A percentile compares a stretch with the other conserved stretches of the same genome.
phyloP scores from a whole-genome alignment of 2,329 filamentous ascomycete genomes.

The Aspergillus fructus region DNA sequence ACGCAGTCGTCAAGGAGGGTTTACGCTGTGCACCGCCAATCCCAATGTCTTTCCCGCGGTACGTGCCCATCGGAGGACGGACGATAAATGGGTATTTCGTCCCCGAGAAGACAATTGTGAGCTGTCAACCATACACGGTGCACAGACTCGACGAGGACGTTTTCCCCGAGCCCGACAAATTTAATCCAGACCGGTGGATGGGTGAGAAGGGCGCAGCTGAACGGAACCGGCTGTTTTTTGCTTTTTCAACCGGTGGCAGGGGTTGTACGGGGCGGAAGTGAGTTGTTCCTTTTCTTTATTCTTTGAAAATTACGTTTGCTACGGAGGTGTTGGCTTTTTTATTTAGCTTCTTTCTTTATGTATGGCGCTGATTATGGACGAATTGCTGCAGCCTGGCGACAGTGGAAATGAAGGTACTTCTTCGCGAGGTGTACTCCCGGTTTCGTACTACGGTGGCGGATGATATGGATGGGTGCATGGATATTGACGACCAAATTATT shows the following conservation, averaged over 20 bases:
- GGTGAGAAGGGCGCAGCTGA: conserved; percentile 31
- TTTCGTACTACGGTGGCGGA: conserved; percentile 54
- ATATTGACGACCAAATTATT: conserved; percentile 66
- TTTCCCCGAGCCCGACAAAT: conserved; percentile 31
- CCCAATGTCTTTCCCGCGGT: conserved; percentile 53
- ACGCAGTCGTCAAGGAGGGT: conserved; percentile 63
- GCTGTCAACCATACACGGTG: conserved; percentile 40
- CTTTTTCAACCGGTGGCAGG: conserved; percentile 65
- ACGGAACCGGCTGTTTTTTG: conserved; percentile 60
- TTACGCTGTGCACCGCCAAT: conserved; percentile 58
- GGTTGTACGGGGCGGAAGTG: conserved; percentile 60
- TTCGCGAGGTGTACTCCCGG: conserved; percentile 61
- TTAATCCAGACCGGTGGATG: conserved; percentile 36
- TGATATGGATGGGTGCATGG: conserved; percentile 60
- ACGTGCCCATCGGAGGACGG: conserved; percentile 39
- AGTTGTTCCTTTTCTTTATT: conserved; percentile 32
- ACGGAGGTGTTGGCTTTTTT: no score
- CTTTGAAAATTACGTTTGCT: no score
- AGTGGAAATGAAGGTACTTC: conserved; percentile 66
- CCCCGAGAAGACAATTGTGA: conserved; percentile 38
- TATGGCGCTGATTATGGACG: conserved; percentile 4
- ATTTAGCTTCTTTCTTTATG: neutral
- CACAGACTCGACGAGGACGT: conserved; percentile 30
- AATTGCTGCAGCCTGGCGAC: conserved; percentile 54
- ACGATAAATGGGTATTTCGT: conserved; percentile 38